Base-by-base conservation (phyloP, 1,284 basidiomycete species). In the Pyrrhoderma noxium region DNA sequence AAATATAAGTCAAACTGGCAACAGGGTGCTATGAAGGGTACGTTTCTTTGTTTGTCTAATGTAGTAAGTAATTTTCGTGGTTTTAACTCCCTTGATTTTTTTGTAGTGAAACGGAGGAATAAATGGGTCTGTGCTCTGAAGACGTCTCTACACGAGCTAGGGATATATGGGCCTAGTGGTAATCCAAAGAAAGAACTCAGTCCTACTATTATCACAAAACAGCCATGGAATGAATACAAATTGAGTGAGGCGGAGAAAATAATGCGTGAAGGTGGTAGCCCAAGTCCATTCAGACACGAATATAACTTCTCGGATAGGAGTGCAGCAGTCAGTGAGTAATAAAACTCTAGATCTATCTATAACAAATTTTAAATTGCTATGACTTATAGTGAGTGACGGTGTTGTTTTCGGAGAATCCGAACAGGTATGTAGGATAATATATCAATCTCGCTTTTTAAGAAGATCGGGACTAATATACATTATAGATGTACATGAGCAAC, bases 71-170 rank as follows among this genome's bases (percentile, higher is more conserved):
- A 27, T 34, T 39, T 47, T 40, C 48, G 38, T 25, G 8, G 41
- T 23, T 53, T 19, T n/a, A 31, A 40, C n/a, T 34, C 25, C 16
- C n/a, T n/a, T n/a, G n/a, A n/a, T n/a, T 54, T 43, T 34, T 53
- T 52, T 40, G 14, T 56, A 84, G 81, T 76, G 3, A 77, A 86
- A 69, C 80, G 92, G 52, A 77, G 90, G 48, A 94, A 94, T 72
- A 91, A 90, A 68, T 94, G 91, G 90, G 77, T 93, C 37, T 93
- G 89, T 64, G 85, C 87, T 21, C 73, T 96, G 55, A 94, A 93
- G 68, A 65, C 76, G 38, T 74, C 80, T 31, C 69, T 95, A 53
- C 73, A 74, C 34, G 82, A 89, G 52, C 69, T 84, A 49, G 73
- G 80, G 59, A 85, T 95, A 56, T 92, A 73, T 61, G 91, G 90